A percentile compares a stretch with the other conserved stretches of the same genome.
Evolutionary conservation across 2,329 filamentous ascomycete genomes (phyloP).

Genomic region (Amauroascus niger): DNA sequence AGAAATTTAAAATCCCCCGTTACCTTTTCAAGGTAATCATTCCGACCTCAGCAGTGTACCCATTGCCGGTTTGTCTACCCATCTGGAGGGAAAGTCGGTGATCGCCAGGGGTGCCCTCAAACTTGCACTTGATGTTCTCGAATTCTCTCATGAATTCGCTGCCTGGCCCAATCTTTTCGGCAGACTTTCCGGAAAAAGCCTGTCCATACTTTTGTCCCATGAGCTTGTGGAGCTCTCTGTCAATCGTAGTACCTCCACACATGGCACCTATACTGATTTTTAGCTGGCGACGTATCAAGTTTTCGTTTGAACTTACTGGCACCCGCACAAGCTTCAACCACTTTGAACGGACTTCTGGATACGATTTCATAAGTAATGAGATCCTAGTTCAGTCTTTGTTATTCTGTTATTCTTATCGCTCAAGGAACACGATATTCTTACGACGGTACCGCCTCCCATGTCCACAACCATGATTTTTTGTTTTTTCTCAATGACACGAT

Average conservation of each 20-base stretch:
- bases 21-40: constrained; percentile 11
- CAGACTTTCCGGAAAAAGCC: constrained; percentile 17
- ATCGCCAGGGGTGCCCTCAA: constrained; percentile 10
- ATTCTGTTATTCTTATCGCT: neutral
- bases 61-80: constrained; percentile 3
- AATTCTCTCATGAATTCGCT: constrained; percentile 25
- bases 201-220: constrained; percentile 21
- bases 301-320: constrained; percentile 2
- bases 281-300: neutral
- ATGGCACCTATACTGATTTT: constrained; percentile 18
- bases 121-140: constrained; percentile 21
- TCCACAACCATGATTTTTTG: constrained; percentile 16
- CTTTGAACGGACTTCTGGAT: neutral
- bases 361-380: constrained; percentile 10
- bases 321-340: constrained; percentile 10
- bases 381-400: constrained; percentile 11
- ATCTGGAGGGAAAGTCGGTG: constrained; percentile 4
- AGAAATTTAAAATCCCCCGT: neutral
- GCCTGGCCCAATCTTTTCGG: constrained; percentile 18
- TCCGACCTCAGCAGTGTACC: neutral
- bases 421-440: neutral
- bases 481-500: neutral
- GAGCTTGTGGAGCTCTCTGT: constrained; percentile 21
- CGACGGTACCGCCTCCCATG: constrained; percentile 20
- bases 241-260: constrained; percentile 24